A percentile compares a stretch with the other conserved stretches of the same genome.
phyloP scores from a whole-genome alignment of 176 grass and related monocot genomes.

The Triticum aestivum region IWGSC_CS_RefSeq_v2.1 NC_057803.1:663744166-663744665 shows the following conservation, averaged over 20 bases:
- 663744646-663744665: conserved; percentile 46
- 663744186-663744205: too few relatives aligned
- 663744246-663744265: too few relatives aligned
- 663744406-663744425: not conserved
- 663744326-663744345: too few relatives aligned
- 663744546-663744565: conserved; percentile 45
- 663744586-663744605: conserved; percentile 27
- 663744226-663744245: too few relatives aligned
- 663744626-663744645: conserved; percentile 44
- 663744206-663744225: too few relatives aligned
- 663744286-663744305: too few relatives aligned
- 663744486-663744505: not conserved
- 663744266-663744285: too few relatives aligned
- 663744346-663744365: too few relatives aligned
- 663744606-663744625: conserved; percentile 46
- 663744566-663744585: conserved; percentile 44
- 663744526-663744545: conserved; percentile 35
- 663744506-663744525: conserved; percentile 42
- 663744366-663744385: too few relatives aligned
- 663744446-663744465: not conserved
- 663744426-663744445: not conserved
- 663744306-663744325: too few relatives aligned
- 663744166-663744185: too few relatives aligned
- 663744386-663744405: not conserved
- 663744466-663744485: not conserved